These are phyloP conservation scores for Hypericum perforatum DNA, from an alignment of 345 rosid genomes.

Conservation along the genomic window DNA sequence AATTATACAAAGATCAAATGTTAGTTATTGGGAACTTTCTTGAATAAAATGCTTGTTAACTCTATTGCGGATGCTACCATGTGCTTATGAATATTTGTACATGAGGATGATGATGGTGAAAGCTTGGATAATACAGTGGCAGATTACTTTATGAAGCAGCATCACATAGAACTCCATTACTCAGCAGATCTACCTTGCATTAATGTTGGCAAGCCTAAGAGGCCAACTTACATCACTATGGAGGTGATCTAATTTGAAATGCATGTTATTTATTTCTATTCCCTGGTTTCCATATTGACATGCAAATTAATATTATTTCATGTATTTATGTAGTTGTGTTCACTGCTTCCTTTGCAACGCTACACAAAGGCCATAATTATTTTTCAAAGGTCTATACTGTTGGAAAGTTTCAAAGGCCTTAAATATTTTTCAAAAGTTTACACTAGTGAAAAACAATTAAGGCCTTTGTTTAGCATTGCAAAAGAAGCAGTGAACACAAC, in stretches of 20 bases:
- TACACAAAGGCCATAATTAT: slow-evolving; percentile 65
- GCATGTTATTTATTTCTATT: slow-evolving; percentile 1
- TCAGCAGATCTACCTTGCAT: slow-evolving; percentile 77
- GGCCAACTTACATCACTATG: slow-evolving; percentile 71
- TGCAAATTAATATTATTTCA: slow-evolving; percentile 10
- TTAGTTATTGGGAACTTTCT: slow-evolving; percentile 26
- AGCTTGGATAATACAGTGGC: too few species aligned
- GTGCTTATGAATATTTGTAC: slow-evolving; percentile 10
- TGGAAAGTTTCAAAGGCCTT: too few species aligned
- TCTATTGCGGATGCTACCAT: slow-evolving; percentile 11
- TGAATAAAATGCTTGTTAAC: not conserved
- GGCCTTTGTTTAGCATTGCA: too few species aligned
- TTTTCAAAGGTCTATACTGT: slow-evolving; percentile 53
- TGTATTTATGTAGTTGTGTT: slow-evolving; percentile 49
- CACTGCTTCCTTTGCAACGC: too few species aligned
- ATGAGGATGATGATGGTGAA: slow-evolving; percentile 18
- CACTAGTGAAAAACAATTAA: slow-evolving; percentile 56
- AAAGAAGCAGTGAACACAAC: slow-evolving; percentile 78
- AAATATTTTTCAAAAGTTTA: slow-evolving; percentile 62
- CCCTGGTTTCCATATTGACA: slow-evolving; percentile 7
- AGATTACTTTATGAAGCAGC: slow-evolving; percentile 55
- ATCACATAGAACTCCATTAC: slow-evolving; percentile 41
- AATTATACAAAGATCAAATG: slow-evolving; percentile 72
- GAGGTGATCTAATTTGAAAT: slow-evolving; percentile 35
- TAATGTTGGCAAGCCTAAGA: slow-evolving; percentile 80